phyloP scores from a whole-genome alignment of 305 asterid genomes.

The Fraxinus xanthoxyloides region DNA sequence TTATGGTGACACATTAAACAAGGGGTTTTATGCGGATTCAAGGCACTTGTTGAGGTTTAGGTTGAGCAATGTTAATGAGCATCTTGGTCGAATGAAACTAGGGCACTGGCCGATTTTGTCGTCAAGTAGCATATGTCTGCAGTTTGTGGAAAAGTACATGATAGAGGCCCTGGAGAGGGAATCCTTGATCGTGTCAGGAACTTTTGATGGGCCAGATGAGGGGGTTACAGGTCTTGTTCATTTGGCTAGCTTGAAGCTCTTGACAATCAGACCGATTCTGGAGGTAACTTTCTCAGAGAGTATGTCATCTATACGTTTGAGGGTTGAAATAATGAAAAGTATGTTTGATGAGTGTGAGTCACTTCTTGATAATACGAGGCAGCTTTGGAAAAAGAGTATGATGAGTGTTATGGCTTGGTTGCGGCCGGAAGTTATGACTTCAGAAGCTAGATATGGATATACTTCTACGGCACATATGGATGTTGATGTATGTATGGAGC shows the following conservation, averaged over 20 bases:
- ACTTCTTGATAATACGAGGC: conserved; percentile 69
- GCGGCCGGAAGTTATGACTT: conserved; percentile 85
- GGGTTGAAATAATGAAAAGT: conserved; percentile 64
- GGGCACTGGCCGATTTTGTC: conserved; percentile 93
- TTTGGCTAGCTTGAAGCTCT: conserved; percentile 72
- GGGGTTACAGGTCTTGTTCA: conserved; percentile 82
- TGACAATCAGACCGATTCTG: conserved; percentile 62
- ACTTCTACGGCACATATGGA: conserved; percentile 27
- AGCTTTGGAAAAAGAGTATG: conserved; percentile 90
- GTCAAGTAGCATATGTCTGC: conserved; percentile 44
- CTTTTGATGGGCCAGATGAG: conserved; percentile 80
- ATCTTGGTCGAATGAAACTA: conserved; percentile 66
- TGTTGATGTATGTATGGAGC: conserved; percentile 32
- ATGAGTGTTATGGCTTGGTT: conserved; percentile 84
- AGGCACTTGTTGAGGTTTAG: conserved; percentile 61
- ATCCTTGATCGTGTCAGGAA: conserved; percentile 59
- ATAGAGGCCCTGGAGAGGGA: conserved; percentile 44
- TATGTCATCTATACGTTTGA: conserved; percentile 52
- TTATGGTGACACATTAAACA: conserved; percentile 39
- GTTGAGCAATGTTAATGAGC: conserved; percentile 55
- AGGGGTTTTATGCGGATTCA: conserved; percentile 49
- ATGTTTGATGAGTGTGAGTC: conserved; percentile 70
- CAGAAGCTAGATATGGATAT: conserved; percentile 82
- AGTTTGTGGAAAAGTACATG: conserved; percentile 48
- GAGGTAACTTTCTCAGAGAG: conserved; percentile 38